These are phyloP conservation scores for Penicillium expansum DNA, from an alignment of 2,329 filamentous ascomycete genomes.

Conservation along the genomic window DNA sequence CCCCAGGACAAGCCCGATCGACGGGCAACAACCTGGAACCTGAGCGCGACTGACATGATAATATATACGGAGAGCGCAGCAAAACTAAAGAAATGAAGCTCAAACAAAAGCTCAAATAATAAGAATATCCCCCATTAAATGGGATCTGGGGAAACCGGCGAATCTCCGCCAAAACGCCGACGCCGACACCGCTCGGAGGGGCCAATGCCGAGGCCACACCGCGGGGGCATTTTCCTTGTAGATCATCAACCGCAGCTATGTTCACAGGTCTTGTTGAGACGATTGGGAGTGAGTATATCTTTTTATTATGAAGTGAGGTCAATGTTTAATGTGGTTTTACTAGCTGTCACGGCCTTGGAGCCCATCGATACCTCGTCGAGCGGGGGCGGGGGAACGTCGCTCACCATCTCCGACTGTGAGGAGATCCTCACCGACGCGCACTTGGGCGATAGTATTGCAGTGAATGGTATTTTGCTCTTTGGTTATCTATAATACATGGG, in stretches of 20 bases:
- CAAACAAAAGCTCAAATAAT: conserved; percentile 2
- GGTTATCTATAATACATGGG: neutral
- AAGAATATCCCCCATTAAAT: conserved; percentile 13
- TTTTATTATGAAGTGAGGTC: neutral
- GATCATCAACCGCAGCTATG: conserved; percentile 56
- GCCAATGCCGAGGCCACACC: conserved; percentile 21
- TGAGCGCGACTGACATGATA: conserved; percentile 27
- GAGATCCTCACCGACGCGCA: conserved; percentile 79
- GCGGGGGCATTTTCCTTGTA: conserved; percentile 13
- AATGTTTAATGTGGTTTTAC: conserved; percentile 27
- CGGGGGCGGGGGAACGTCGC: conserved; percentile 76
- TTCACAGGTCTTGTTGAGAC: conserved; percentile 94
- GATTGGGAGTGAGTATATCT: conserved; percentile 72
- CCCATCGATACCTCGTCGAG: conserved; percentile 69
- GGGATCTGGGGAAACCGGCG: conserved; percentile 16
- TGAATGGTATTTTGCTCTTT: conserved; percentile 65
- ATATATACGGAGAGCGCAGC: neutral
- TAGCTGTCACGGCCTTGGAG: conserved; percentile 81
- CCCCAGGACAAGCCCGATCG: conserved; percentile 21
- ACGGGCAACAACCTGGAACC: conserved; percentile 25
- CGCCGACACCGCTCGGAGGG: conserved; percentile 26
- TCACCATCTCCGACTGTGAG: conserved; percentile 76
- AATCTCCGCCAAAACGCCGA: conserved; percentile 29
- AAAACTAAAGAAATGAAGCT: neutral
- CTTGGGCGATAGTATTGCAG: conserved; percentile 86